These are phyloP conservation scores for Brassica carinata DNA, from an alignment of 345 rosid species.

Conservation along the genomic window DNA sequence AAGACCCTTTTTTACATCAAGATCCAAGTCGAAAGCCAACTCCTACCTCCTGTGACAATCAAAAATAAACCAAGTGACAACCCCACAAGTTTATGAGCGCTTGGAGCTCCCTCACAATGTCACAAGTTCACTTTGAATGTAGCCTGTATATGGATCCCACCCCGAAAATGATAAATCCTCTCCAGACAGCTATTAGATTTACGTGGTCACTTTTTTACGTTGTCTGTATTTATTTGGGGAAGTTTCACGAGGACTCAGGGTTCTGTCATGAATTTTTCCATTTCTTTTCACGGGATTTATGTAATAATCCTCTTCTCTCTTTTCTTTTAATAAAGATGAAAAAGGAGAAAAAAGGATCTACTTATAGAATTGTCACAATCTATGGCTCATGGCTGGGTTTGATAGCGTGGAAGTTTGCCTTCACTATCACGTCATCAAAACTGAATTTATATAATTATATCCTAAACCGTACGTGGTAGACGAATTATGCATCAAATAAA, in stretches of 20 bases:
- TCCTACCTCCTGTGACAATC: not conserved
- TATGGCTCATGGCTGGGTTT: not conserved
- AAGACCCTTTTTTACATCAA: not conserved
- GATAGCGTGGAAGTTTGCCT: slow-evolving; percentile 6
- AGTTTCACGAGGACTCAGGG: slow-evolving; percentile 1
- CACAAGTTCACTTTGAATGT: not conserved
- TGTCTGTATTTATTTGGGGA: slow-evolving; percentile 1
- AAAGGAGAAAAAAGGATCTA: not conserved
- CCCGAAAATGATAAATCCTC: not conserved
- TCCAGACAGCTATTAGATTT: not conserved
- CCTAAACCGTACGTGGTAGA: not conserved
- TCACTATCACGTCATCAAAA: slow-evolving; percentile 18
- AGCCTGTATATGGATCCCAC: not conserved
- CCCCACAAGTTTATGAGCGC: not conserved
- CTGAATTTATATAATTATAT: not conserved
- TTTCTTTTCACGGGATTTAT: slow-evolving; percentile 17
- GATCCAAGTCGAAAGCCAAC: not conserved
- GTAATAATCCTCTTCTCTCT: not conserved
- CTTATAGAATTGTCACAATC: slow-evolving; percentile 18
- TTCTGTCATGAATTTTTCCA: slow-evolving; percentile 4
- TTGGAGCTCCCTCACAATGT: not conserved
- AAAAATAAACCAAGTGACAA: not conserved
- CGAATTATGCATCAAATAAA: not conserved
- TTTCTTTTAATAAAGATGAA: not conserved
- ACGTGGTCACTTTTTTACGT: slow-evolving; percentile 1